Percentiles rank a stretch among this genome's conserved stretches.
These are phyloP conservation scores for Xylariomycetidae sp. DNA, from an alignment of 2,329 filamentous ascomycete genomes.

Conservation along the genomic window DNA sequence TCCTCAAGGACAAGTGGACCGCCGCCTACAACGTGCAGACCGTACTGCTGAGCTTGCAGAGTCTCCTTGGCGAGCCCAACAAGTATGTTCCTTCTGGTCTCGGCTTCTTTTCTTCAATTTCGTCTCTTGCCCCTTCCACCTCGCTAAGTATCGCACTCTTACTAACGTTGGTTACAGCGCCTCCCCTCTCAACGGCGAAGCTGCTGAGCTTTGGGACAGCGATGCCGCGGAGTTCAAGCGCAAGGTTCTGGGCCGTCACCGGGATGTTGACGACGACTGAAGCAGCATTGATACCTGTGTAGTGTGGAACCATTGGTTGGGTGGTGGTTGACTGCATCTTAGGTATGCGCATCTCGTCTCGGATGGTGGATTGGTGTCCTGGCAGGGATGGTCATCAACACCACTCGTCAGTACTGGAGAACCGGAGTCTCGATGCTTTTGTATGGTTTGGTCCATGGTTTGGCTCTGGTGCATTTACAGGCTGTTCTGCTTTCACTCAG, in stretches of 20 bases:
- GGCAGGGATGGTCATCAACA: too few relatives aligned
- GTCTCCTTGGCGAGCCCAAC: conserved; percentile 92
- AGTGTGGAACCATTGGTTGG: too few relatives aligned
- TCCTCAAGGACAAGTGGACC: conserved; percentile 98
- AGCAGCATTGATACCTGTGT: too few relatives aligned
- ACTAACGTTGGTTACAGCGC: conserved; percentile 55
- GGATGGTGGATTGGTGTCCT: too few relatives aligned
- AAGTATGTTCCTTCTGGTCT: conserved; percentile 74
- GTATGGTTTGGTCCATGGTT: conserved; percentile 13
- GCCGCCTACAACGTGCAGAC: conserved; percentile 96
- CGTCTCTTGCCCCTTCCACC: too few relatives aligned
- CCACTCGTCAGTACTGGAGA: conserved; percentile 27
- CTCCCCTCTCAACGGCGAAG: conserved; percentile 92
- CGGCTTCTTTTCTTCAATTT: too few relatives aligned
- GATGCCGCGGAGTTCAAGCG: conserved; percentile 83
- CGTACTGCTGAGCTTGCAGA: conserved; percentile 89
- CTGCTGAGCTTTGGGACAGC: conserved; percentile 92
- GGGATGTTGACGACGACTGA: conserved; percentile 61
- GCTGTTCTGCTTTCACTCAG: conserved; percentile 8
- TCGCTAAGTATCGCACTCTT: too few relatives aligned
- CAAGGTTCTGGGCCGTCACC: conserved; percentile 60
- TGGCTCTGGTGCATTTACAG: conserved; percentile 20
- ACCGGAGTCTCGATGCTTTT: conserved; percentile 36
- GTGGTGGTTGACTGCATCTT: too few relatives aligned
- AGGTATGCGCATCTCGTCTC: too few relatives aligned